These are phyloP conservation scores for Leccinum obscurum DNA, from an alignment of 768 basidiomycete species.

Conservation along the genomic window DNA sequence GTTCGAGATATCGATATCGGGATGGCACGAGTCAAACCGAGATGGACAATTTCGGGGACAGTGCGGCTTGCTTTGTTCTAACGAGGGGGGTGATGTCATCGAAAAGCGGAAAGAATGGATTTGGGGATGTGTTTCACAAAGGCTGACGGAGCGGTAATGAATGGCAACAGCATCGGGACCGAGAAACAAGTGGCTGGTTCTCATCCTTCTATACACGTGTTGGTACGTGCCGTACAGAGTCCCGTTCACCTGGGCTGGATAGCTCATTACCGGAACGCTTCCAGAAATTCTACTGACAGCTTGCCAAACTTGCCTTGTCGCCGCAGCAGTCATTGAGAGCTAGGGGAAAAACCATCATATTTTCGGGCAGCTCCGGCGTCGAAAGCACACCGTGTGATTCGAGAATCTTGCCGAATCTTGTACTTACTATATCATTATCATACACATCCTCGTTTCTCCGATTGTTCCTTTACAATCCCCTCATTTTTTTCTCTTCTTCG, in stretches of 20 bases:
- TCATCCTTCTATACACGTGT: neutral
- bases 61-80: neutral
- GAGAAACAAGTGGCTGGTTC: neutral
- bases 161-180: neutral
- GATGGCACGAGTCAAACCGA: no score
- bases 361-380: neutral
- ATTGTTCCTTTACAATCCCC: slow-evolving; percentile 6
- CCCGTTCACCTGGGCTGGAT: neutral
- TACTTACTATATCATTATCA: neutral
- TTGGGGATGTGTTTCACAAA: neutral
- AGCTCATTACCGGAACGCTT: neutral
- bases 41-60: no score
- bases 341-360: neutral
- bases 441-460: neutral
- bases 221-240: neutral
- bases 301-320: neutral
- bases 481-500: slow-evolving; percentile 41
- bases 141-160: neutral
- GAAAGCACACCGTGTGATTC: neutral
- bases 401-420: neutral
- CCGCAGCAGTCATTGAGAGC: neutral
- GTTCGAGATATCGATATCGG: no score
- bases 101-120: no score
- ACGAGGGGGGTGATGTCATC: neutral
- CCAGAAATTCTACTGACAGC: neutral